Percentiles rank a stretch among this genome's conserved stretches.
phyloP scores from a whole-genome alignment of 805 yeast species.

The Candida maltosa region DNA sequence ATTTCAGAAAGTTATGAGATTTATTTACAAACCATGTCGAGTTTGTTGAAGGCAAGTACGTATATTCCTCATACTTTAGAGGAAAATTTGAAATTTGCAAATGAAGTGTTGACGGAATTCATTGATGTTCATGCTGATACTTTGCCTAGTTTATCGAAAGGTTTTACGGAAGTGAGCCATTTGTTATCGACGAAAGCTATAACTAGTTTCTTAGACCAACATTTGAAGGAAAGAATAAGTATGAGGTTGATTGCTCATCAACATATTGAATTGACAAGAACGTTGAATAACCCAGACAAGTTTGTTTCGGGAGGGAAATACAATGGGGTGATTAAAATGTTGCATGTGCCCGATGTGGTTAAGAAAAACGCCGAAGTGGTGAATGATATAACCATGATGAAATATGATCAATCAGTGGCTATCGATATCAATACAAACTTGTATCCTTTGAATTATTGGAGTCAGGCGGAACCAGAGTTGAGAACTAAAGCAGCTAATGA shows the following conservation, averaged over 20 bases:
- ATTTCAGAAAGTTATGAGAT: conserved; percentile 72
- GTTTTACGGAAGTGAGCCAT: conserved; percentile 65
- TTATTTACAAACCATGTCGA: conserved; percentile 65
- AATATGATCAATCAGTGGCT: conserved; percentile 74
- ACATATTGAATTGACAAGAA: conserved; percentile 59
- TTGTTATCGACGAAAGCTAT: conserved; percentile 47
- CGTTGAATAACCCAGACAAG: conserved; percentile 24
- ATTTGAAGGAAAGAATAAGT: conserved; percentile 78
- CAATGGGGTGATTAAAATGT: conserved; percentile 56
- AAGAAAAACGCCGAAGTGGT: conserved; percentile 68
- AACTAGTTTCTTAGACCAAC: conserved; percentile 65
- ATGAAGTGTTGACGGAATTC: conserved; percentile 49
- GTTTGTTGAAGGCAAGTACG: conserved; percentile 30
- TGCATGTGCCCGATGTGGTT: conserved; percentile 64
- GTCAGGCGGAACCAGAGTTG: conserved; percentile 20
- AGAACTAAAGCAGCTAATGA: conserved; percentile 45
- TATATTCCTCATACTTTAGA: conserved; percentile 42
- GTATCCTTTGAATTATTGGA: conserved; percentile 26
- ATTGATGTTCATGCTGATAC: conserved; percentile 82
- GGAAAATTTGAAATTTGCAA: conserved; percentile 53
- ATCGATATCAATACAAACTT: conserved; percentile 49
- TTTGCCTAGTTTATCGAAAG: conserved; percentile 75
- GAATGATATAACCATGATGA: conserved; percentile 76
- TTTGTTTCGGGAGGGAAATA: conserved; percentile 55
- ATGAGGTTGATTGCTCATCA: conserved; percentile 87